Base-by-base conservation (phyloP, 108 stramenopile genomes). In the Aurantiochytrium sp. region DNA sequence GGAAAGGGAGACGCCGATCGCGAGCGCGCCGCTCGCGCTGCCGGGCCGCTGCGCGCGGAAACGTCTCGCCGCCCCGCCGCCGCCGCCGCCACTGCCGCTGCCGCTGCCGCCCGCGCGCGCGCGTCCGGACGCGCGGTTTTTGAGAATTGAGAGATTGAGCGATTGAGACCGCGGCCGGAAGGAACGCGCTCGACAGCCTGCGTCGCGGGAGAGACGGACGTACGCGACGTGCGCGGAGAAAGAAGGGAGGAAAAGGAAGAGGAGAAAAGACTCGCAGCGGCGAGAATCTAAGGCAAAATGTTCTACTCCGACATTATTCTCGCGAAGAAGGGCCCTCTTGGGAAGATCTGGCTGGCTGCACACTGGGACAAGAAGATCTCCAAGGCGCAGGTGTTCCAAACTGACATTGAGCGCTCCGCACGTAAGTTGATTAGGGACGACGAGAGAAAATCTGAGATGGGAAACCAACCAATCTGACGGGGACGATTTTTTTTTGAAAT, bases 221-320 rank as follows among this genome's bases (percentile, higher is more conserved):
- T 59, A n/a, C n/a, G 59, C 59, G n/a, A 23, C 59, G 19, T 19
- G n/a, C 1, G 19, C 59, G 2, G 59, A 19, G 59, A 59, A n/a
- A n/a, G 59, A 35, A 35, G 59, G n/a, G 19, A 59, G 18, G 18
- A 19, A 18, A 21, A 59, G 58, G 59, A 59, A n/a, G 21, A 59
- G 19, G 19, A 59, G 0, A 19, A 69, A 35, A 35, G 35, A 35
- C 35, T 0, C 35, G 35, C 35, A 35, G 35, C 35, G 35, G 1
- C 35, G 35, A 35, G 35, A 2, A 35, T 35, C 35, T 35, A 35
- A 35, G 44, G 42, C 21, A 92, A 60, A 90, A 99, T 99, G 99
- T 99, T 99, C 89, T 99, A 99, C 91, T 98, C 98, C n/a, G 97
- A 98, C 95, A 96, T 96, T 71, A 98, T 99, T 89, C 93, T 99